Percentiles rank a stretch among this genome's conserved stretches.
Evolutionary conservation across 176 grass and related monocot species (phyloP).

Genomic region (Hyparrhenia diplandra): DNA sequence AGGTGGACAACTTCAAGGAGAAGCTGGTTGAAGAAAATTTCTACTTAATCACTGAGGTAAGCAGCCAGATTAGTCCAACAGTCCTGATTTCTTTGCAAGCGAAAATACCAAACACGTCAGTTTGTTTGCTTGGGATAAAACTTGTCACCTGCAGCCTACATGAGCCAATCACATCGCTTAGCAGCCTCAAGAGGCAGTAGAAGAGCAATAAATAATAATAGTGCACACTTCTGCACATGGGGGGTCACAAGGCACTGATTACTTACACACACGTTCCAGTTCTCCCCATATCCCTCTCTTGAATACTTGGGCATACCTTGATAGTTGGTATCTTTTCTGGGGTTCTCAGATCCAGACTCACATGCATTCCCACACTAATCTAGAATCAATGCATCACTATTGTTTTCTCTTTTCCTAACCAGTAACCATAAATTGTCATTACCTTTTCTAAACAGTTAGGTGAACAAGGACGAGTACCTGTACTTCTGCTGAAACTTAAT

Average conservation of each 20-base stretch:
- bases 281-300: neutral
- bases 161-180: neutral
- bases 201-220: neutral
- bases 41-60: conserved; percentile 75
- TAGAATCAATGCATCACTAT: neutral
- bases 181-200: neutral
- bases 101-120: neutral
- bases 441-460: conserved; percentile 35
- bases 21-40: conserved; percentile 67
- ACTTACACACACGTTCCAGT: neutral
- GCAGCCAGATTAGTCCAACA: neutral
- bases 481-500: conserved; percentile 68
- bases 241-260: neutral
- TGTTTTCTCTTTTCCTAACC: conserved; percentile 18
- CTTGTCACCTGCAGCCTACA: neutral
- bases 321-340: neutral
- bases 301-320: neutral
- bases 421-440: neutral
- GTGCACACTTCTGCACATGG: neutral
- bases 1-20: too few species aligned
- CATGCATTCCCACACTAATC: neutral
- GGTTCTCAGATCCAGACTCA: conserved; percentile 3
- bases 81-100: neutral
- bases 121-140: neutral
- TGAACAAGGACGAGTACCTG: conserved; percentile 75